Evolutionary conservation across 2,329 filamentous ascomycete genomes (phyloP).

Genomic region (Trichoderma breve): DNA sequence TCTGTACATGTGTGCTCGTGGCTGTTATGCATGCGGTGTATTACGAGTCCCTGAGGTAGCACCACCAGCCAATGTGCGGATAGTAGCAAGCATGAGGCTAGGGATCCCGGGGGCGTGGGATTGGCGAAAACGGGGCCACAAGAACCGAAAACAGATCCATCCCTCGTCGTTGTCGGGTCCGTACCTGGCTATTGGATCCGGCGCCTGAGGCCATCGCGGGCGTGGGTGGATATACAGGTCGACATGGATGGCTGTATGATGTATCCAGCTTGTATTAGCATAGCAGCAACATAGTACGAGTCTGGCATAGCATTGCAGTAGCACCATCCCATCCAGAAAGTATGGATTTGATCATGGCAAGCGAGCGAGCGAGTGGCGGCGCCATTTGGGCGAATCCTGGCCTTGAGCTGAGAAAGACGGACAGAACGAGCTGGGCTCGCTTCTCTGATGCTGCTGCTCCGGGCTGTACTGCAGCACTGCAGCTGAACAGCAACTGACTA

Average conservation of each 20-base stretch:
- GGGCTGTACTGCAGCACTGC: background rate
- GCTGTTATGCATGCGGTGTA: constrained; percentile 16
- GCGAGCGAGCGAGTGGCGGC: background rate
- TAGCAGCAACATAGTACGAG: background rate
- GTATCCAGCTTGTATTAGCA: background rate
- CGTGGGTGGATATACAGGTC: background rate
- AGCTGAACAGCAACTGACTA: constrained; percentile 1
- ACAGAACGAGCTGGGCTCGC: background rate
- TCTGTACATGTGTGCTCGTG: constrained; percentile 1
- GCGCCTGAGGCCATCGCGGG: constrained; percentile 14
- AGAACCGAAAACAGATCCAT: constrained; percentile 15
- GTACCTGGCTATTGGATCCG: constrained; percentile 19
- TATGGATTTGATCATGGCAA: background rate
- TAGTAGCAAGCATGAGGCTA: constrained; percentile 14
- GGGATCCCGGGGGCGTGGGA: constrained; percentile 19
- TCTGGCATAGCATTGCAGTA: background rate
- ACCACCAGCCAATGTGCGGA: background rate
- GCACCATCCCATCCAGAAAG: background rate
- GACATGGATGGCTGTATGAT: background rate
- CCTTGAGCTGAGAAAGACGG: background rate
- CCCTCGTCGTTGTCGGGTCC: constrained; percentile 10
- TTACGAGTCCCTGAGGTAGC: background rate
- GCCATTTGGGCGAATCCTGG: background rate
- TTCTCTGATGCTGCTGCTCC: background rate
- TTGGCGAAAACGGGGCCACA: constrained; percentile 16